Base-by-base conservation (phyloP, 2,329 filamentous ascomycete species). In the Arthrobotrys sinensis region DNA sequence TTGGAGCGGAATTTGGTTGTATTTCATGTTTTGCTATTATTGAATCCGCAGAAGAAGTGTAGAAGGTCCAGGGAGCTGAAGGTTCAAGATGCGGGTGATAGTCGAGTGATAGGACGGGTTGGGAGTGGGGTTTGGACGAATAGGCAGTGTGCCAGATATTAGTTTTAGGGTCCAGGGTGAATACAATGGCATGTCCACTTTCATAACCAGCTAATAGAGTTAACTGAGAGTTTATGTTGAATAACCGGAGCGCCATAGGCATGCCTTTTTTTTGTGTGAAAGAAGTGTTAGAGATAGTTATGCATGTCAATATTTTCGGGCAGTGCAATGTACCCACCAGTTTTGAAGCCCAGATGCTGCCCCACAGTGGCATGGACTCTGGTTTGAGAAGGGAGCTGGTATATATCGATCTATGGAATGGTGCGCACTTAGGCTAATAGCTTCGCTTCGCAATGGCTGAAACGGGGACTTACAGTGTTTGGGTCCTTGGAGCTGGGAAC, bases 21-120 rank as follows among this genome's bases (percentile, higher is more conserved):
- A 96, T 86, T 0, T 90, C 89, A 82, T 97, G 93, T 82, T 92
- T 93, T 36, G 90, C 90, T 65, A 98, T 86, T 21, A 92, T 84
- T 1, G 93, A 90, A 84, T 98, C 95, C 2, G 94, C 95, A 6
- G 92, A 90, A 0, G 93, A 96, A 0, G 94, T 94, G 80, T 94
- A 86, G 82, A 94, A 96, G 1, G 45, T 52, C 46, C 43, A 45
- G 16, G 3, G 16, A 1, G 10, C 16, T 1, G 57, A 55, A 85
- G 84, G 1, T 87, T 84, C 4, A 11, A 21, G 14, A 10, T 12
- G 14, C 11, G 64, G 64, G 28, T 50, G 48, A 50, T 91, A 83
- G 76, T 90, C 89, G 2, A 95, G 85, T 0, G 94, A 97, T 1
- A 98, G 86, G 11, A 97, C 86, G 0, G 95, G 94, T 81, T 97